phyloP scores from a whole-genome alignment of 1,139 yeast species.

The Eremothecium gossypii region DNA sequence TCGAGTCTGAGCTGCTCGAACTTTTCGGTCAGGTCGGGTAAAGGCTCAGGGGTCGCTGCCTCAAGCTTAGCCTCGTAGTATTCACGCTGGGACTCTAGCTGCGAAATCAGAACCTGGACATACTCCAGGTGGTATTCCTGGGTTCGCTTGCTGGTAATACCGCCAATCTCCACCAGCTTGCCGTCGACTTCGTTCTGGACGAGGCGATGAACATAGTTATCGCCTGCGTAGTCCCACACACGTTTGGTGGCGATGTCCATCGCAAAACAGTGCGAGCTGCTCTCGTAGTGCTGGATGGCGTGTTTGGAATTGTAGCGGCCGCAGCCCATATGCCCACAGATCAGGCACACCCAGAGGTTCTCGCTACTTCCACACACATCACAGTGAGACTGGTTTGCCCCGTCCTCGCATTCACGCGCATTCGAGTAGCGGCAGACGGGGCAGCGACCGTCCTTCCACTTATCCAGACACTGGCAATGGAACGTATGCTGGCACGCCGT shows the following conservation, averaged over 20 bases:
- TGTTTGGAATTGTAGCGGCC: slow-evolving; percentile 85
- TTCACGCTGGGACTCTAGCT: slow-evolving; percentile 81
- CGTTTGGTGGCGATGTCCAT: slow-evolving; percentile 81
- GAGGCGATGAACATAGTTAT: slow-evolving; percentile 79
- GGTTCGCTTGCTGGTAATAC: slow-evolving; percentile 35
- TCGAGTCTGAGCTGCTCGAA: slow-evolving; percentile 19
- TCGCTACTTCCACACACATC: slow-evolving; percentile 47
- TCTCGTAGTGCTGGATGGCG: slow-evolving; percentile 71
- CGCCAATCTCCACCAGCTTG: slow-evolving; percentile 59
- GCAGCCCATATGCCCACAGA: slow-evolving; percentile 87
- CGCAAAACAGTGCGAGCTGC: slow-evolving; percentile 80
- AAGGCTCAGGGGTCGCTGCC: slow-evolving; percentile 25
- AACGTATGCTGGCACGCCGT: slow-evolving; percentile 92
- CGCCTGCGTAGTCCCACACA: slow-evolving; percentile 95
- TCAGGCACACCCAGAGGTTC: slow-evolving; percentile 82
- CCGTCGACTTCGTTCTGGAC: slow-evolving; percentile 83
- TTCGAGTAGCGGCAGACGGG: slow-evolving; percentile 83
- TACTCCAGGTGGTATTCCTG: slow-evolving; percentile 64
- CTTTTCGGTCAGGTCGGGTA: slow-evolving; percentile 30
- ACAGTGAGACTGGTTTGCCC: slow-evolving; percentile 24
- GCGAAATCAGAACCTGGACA: slow-evolving; percentile 68
- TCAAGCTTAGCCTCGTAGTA: slow-evolving; percentile 59
- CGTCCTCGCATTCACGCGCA: slow-evolving; percentile 20
- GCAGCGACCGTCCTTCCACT: slow-evolving; percentile 87
- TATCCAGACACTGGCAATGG: slow-evolving; percentile 80